Conservation (phyloP, 495 filamentous ascomycete genomes). For the Endocarpon pusillum region DNA sequence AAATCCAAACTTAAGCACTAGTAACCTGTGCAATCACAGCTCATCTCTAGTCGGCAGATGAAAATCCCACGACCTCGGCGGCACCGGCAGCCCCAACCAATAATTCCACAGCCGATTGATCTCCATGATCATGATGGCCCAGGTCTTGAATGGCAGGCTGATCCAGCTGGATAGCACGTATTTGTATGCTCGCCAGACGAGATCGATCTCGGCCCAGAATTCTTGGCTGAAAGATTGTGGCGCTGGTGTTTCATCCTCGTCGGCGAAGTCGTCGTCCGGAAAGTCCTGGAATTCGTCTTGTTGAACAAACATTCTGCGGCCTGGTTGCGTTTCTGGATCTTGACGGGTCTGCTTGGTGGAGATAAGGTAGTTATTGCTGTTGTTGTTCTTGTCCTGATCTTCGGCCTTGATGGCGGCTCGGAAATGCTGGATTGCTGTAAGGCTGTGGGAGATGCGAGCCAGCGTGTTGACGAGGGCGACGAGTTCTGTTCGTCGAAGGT, state of each 20-base stretch:
- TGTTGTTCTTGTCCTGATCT: conserved; percentile 12
- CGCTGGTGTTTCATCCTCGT: conserved; percentile 18
- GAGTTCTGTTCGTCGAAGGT: conserved; percentile 71
- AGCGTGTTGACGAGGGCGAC: conserved; percentile 92
- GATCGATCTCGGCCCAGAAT: conserved; percentile 42
- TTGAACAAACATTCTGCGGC: conserved; percentile 10
- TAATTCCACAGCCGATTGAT: conserved; percentile 47
- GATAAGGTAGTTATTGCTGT: conserved; percentile 2
- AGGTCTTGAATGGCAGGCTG: conserved; percentile 42
- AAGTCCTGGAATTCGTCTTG: conserved; percentile 25
- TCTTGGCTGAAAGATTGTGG: conserved; percentile 32
- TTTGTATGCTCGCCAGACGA: conserved; percentile 41
- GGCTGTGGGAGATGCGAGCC: conserved; percentile 61
- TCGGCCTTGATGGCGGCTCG: conserved; percentile 35
- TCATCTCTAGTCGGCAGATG: conserved; percentile 40
- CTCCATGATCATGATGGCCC: conserved; percentile 42
- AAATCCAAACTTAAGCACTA: too few relatives aligned
- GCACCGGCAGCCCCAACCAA: conserved; percentile 64
- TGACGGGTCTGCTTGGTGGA: neutral
- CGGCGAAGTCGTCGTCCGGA: conserved; percentile 20
- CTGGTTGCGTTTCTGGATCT: conserved; percentile 5
- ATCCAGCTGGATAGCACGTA: conserved; percentile 58
- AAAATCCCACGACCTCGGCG: conserved; percentile 49
- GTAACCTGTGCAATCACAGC: too few relatives aligned
- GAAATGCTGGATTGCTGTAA: conserved; percentile 61